Evolutionary conservation across 1,284 basidiomycete species (phyloP), one percentile per base, ranked within the genome.

Genomic region (Microbotryomycetes sp.): DNA sequence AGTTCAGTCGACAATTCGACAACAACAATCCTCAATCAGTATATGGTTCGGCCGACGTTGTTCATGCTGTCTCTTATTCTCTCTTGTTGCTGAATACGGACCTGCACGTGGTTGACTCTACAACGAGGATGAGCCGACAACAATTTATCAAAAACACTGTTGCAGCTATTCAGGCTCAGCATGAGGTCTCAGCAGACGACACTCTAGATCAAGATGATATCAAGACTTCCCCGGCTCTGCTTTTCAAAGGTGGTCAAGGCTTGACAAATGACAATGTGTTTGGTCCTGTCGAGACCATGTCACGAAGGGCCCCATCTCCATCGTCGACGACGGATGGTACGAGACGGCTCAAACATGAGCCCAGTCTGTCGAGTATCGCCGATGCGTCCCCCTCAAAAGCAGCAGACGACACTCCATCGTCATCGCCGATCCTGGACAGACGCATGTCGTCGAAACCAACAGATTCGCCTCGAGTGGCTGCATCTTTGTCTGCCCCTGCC

Each of bases 21-120:
- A 86, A 92, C 55, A 92, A 90, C 74, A 97, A 98, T 74, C 86
- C 88, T 0, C 79, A 79, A 3, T 83, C 84, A 26, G 73, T 90
- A 6, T 93, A 88, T 74, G 89, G 89, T 30, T 89, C 84, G 66
- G 81, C 88, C 4, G 92, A 89, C 66, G 84, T 96, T 66, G 88
- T 98, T 12, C 94, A 98, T 71, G 88, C 89, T 2, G 86, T 94
- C 36, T 83, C 91, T 0, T 98, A 94, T 72, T 96, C 94, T 1
- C 81, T 98, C 54, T 80, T 99, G 1, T 81, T 98, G 49, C 83
- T 98, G 62, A 98, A 99, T 77, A 99, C 94, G 26, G 94, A 98
- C 76, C 81, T 98, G 22, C 93, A 98, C 76, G 87, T 98, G 58
- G 94, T 92, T 45, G 93, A 97, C 47, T 81, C 96, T 30, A 77